Conservation (phyloP, 148 eudicot genomes). For the Salicornia ramosissima region DNA sequence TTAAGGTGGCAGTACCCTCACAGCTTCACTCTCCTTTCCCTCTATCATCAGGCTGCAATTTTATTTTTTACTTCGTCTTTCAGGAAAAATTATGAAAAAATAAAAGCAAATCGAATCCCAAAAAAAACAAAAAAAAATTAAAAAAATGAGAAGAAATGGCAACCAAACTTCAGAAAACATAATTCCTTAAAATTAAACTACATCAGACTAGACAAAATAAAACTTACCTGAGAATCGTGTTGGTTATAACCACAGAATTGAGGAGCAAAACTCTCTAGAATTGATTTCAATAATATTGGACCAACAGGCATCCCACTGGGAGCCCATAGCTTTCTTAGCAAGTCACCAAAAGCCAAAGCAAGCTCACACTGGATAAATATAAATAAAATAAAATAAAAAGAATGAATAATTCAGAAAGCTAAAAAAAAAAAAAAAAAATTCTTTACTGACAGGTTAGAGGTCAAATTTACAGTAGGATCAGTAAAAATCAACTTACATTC, state of each 20-base stretch:
- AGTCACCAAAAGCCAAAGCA: slow-evolving; percentile 75
- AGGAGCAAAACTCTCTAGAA: slow-evolving; percentile 61
- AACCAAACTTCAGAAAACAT: not conserved
- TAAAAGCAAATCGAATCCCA: too few relatives aligned
- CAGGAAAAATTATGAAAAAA: too few relatives aligned
- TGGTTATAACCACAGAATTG: slow-evolving; percentile 82
- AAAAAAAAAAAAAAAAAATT: slow-evolving; percentile 1
- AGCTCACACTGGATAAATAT: slow-evolving; percentile 61
- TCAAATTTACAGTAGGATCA: not conserved
- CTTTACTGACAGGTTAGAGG: not conserved
- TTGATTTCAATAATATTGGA: slow-evolving; percentile 62
- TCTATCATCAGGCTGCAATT: not conserved
- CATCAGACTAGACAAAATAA: not conserved
- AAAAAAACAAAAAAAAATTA: not conserved
- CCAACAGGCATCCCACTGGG: slow-evolving; percentile 49
- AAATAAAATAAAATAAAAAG: slow-evolving; percentile 2
- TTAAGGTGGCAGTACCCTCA: too few relatives aligned
- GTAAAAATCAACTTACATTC: slow-evolving; percentile 44
- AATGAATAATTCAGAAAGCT: not conserved
- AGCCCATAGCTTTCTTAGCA: slow-evolving; percentile 71
- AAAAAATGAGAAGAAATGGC: too few relatives aligned
- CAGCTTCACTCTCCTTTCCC: not conserved
- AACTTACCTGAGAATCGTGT: slow-evolving; percentile 84
- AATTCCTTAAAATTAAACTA: not conserved
- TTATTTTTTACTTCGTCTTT: too few relatives aligned